Base-by-base conservation (phyloP, 2,329 filamentous ascomycete genomes). In the Diplodia corticola region DNA sequence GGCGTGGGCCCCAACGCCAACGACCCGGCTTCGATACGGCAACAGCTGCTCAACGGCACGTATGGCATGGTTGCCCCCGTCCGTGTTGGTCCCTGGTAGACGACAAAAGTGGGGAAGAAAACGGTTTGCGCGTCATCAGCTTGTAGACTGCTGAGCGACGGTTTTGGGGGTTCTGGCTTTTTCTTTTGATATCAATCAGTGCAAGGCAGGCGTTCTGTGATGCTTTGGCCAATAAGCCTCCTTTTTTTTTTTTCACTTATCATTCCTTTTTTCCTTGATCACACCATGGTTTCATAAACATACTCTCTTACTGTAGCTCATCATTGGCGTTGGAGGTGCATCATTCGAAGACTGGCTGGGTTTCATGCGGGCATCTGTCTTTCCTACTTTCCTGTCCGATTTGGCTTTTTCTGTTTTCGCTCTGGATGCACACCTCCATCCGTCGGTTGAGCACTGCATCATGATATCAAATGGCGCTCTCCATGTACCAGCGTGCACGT, bases 21-120 rank as follows among this genome's bases (percentile, higher is more conserved):
- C 53, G 73, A 77, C 66, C 70, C 73, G 63, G 74, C 75, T 70
- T 77, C 75, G 17, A 73, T 78, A 66, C 72, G 77, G 55, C 75
- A 78, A 55, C 85, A 87, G 71, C 77, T 87, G 48, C 75, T 86
- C 64, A 85, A 79, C 67, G 86, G 83, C 67, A 86, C 82, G 48
- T 88, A 86, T 70, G 85, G 84, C 30, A 74, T 81, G 67, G 82
- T 59, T 44, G 76, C 82, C 28, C 81, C 84, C 37, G 81, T 87
- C 63, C 84, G 84, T 69, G 83, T 86, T 69, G 84, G 85, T 33
- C 82, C 81, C 9, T 86, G 84, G 84, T 86, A 80, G 78, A 54
- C 6, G 10, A 61, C n/a, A 20, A 44, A 17, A 61, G 37, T n/a
- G 17, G 40, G 9, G 15, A 13, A 20, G 24, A 24, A n/a, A 35